These are phyloP conservation scores for Metschnikowia colocasiae DNA, from an alignment of 805 yeast species.

Conservation along the genomic window DNA sequence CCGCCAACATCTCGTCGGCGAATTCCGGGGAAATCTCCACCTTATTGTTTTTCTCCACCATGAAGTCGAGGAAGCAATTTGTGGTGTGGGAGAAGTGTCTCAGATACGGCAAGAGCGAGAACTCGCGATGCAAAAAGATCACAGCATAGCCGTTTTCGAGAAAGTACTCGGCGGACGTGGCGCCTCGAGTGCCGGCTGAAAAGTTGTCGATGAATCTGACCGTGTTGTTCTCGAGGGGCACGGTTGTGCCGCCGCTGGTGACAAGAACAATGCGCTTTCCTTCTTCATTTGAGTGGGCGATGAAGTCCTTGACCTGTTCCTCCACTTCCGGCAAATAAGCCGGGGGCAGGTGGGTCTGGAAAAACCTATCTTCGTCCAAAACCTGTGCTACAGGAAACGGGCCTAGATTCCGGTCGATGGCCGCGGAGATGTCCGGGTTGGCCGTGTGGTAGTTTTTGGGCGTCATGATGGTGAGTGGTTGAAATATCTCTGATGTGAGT, in stretches of 20 bases:
- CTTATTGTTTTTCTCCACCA: slow-evolving; percentile 54
- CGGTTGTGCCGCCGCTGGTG: slow-evolving; percentile 97
- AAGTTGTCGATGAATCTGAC: slow-evolving; percentile 96
- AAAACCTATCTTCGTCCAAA: slow-evolving; percentile 73
- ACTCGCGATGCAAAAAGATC: slow-evolving; percentile 87
- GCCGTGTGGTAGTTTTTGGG: slow-evolving; percentile 46
- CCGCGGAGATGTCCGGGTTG: slow-evolving; percentile 63
- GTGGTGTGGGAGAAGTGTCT: slow-evolving; percentile 84
- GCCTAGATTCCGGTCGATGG: slow-evolving; percentile 75
- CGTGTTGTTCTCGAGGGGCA: slow-evolving; percentile 93
- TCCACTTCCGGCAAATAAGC: slow-evolving; percentile 62
- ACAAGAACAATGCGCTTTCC: slow-evolving; percentile 67
- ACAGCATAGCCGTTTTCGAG: slow-evolving; percentile 86
- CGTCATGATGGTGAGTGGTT: background rate
- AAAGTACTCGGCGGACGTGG: slow-evolving; percentile 90
- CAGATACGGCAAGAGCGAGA: slow-evolving; percentile 88
- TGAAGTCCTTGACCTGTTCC: slow-evolving; percentile 55
- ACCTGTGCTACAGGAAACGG: slow-evolving; percentile 74
- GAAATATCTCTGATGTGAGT: background rate
- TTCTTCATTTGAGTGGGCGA: slow-evolving; percentile 48
- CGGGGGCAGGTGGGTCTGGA: slow-evolving; percentile 70
- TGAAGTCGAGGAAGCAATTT: slow-evolving; percentile 79
- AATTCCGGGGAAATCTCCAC: slow-evolving; percentile 61
- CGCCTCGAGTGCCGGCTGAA: slow-evolving; percentile 97
- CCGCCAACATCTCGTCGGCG: slow-evolving; percentile 57